Base-by-base conservation (phyloP, 176 grass and related monocot genomes). In the Aegilops longissima region DNA sequence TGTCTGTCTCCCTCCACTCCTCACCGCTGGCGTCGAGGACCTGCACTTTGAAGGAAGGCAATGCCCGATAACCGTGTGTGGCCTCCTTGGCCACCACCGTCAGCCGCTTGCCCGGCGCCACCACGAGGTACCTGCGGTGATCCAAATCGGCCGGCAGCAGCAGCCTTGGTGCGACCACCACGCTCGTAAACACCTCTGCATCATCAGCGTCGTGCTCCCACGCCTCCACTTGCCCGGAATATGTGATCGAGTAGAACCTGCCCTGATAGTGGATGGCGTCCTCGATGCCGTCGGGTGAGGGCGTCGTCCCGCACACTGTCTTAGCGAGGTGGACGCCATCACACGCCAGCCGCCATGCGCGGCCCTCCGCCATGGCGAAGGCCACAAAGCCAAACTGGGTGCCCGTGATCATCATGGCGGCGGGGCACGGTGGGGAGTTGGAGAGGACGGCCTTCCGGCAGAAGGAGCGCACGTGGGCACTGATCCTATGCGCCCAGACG, bases 361-460 rank as follows among this genome's bases (percentile, higher is more conserved):
- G 3, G 25, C 25, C 25, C 4, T 25, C 4, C 4, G 61, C 61
- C 61, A 10, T 64, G 10, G 61, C 24, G 61, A 64, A 64, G 25
- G 23, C 11, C 42, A 45, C 61, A 25, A 64, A 25, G 4, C 61
- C 61, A 12, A 64, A 13, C 61, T 64, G 24, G 23, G 4, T 23
- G 61, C 12, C 61, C 9, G 25, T 27, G 27, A 66, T 67, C 27
- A 67, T 27, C 27, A 67, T 67, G 3, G 64, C 64, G 1, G 27
- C 66, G 16, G 30, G 66, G 27, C 64, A 25, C 69, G 36, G 35
- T 0, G 69, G 12, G 36, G 21, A 45, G 42, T 45, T 11, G 20
- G 33, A 58, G 49, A 72, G 51, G 31, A 72, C n/a, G 49, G 72
- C 49, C 81, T 83, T 83, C n/a, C 31, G 33, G 81, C 39, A 83